Conservation (phyloP, 345 rosid species). For the Gossypium anomalum region DNA sequence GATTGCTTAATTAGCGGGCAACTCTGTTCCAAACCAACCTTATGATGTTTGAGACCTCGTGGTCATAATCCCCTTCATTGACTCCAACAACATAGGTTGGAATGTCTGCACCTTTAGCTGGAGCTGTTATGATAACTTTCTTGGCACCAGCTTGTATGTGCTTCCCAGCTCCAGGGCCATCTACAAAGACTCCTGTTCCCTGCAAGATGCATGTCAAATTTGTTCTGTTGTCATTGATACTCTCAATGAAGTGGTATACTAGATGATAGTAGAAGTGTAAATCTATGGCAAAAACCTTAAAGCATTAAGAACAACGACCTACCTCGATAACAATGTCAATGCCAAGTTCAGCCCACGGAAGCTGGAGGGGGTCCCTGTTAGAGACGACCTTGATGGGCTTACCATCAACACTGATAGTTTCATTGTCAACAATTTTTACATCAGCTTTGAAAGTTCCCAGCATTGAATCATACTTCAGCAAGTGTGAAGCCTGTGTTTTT, state of each 20-base stretch:
- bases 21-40: constrained; percentile 42
- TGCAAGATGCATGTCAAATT: constrained; percentile 19
- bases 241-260: background rate
- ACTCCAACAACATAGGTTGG: constrained; percentile 96
- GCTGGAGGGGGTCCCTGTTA: constrained; percentile 91
- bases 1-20: background rate
- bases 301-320: background rate
- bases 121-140: constrained; percentile 95
- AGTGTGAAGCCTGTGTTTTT: constrained; percentile 76
- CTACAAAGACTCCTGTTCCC: constrained; percentile 99
- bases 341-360: constrained; percentile 97
- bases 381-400: constrained; percentile 84
- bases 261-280: background rate
- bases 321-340: constrained; percentile 99
- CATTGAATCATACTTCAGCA: constrained; percentile 92
- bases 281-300: background rate
- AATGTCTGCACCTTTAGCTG: constrained; percentile 97
- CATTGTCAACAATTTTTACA: constrained; percentile 71
- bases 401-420: constrained; percentile 88
- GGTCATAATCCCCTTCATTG: constrained; percentile 72
- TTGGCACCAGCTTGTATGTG: constrained; percentile 98
- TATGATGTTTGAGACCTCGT: constrained; percentile 73
- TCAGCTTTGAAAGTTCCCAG: constrained; percentile 95
- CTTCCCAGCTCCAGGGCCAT: constrained; percentile 98
- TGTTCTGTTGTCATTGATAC: background rate